Percentiles rank a stretch among this genome's conserved stretches.
These are phyloP conservation scores for Neurospora hispaniola DNA, from an alignment of 495 filamentous ascomycete genomes.

Conservation along the genomic window DNA sequence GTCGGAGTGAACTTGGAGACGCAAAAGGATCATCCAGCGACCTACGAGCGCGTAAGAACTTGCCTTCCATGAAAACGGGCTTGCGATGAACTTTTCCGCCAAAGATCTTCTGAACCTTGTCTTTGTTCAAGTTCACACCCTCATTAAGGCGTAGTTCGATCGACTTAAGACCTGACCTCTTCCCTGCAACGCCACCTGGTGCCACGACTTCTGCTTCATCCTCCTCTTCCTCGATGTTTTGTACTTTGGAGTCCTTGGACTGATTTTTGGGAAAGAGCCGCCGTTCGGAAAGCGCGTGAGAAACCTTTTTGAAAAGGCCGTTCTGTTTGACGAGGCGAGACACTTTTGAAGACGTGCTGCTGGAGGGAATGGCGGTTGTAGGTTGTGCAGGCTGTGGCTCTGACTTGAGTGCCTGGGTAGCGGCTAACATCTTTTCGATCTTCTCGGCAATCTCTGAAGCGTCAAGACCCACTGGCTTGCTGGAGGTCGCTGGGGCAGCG, in stretches of 20 bases:
- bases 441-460: slow-evolving; percentile 12
- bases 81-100: slow-evolving; percentile 17
- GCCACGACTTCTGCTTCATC: neutral
- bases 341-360: slow-evolving; percentile 1
- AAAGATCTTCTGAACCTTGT: slow-evolving; percentile 13
- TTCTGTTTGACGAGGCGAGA: slow-evolving; percentile 1
- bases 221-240: neutral
- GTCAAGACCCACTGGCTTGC: neutral
- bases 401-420: slow-evolving; percentile 4
- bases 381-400: neutral
- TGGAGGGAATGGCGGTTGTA: neutral
- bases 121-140: slow-evolving; percentile 15
- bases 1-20: slow-evolving; percentile 3
- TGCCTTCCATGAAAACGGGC: slow-evolving; percentile 13
- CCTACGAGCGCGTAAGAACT: slow-evolving; percentile 8
- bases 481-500: neutral
- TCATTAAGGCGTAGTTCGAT: slow-evolving; percentile 19
- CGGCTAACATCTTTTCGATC: slow-evolving; percentile 22
- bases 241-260: neutral
- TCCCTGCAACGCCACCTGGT: neutral
- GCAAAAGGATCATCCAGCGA: slow-evolving; percentile 24
- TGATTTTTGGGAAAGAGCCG: neutral
- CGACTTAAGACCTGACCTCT: neutral
- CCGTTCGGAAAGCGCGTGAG: neutral
- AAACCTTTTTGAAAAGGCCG: slow-evolving; percentile 2